A percentile compares a stretch with the other conserved stretches of the same genome.
These are phyloP conservation scores for Pseudocercospora macadamiae DNA, from an alignment of 2,329 filamentous ascomycete species.

Conservation along the genomic window DNA sequence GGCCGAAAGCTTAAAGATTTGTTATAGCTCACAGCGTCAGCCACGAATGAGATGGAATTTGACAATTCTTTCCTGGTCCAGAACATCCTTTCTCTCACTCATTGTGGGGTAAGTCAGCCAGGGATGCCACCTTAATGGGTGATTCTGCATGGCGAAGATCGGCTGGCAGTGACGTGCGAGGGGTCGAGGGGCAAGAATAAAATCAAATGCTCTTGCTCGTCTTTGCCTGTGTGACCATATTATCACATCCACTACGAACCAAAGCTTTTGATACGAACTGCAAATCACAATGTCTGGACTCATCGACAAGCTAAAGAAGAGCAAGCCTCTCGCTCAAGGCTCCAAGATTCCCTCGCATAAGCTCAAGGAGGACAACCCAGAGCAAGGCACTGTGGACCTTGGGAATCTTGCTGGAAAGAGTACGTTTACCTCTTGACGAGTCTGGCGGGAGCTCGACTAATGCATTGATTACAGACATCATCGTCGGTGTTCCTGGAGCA, in stretches of 20 bases:
- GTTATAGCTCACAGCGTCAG: not conserved
- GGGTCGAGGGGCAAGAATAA: not conserved
- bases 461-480: conserved; percentile 20
- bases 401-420: conserved; percentile 28
- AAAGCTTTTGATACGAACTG: not conserved
- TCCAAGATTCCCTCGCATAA: conserved; percentile 26
- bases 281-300: conserved; percentile 20
- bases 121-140: not conserved
- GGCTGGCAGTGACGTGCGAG: not conserved
- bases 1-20: conserved; percentile 2
- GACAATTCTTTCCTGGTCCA: not conserved
- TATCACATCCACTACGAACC: not conserved
- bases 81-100: not conserved
- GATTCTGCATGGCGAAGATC: conserved; percentile 1
- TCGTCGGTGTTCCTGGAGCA: conserved; percentile 33
- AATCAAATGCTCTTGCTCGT: not conserved
- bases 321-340: conserved; percentile 29
- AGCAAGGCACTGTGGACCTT: conserved; percentile 32
- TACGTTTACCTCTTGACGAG: not conserved
- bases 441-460: not conserved
- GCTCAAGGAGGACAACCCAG: conserved; percentile 33
- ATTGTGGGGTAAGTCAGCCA: not conserved
- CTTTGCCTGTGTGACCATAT: not conserved
- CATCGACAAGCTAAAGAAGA: conserved; percentile 29
- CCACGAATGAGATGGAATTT: conserved; percentile 1